Evolutionary conservation across 495 filamentous ascomycete species (phyloP).

Genomic region (Aspergillus mulundensis): DNA sequence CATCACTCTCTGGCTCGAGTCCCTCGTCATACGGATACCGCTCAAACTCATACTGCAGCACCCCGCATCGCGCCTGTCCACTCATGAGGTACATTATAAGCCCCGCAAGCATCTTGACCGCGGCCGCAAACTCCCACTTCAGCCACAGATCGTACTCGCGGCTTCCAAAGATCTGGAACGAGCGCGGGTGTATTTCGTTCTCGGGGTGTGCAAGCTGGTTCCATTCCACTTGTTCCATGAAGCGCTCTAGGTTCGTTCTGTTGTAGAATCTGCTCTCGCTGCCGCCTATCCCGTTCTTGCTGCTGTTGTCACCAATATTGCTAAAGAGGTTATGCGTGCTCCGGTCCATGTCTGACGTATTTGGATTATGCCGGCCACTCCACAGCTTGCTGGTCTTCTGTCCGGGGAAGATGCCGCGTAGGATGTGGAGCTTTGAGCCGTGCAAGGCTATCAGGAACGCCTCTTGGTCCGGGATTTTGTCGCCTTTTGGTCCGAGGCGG

Average conservation of each 20-base stretch:
- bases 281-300: neutral
- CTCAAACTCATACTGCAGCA: conserved; percentile 23
- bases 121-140: conserved; percentile 17
- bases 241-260: conserved; percentile 17
- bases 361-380: conserved; percentile 19
- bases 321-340: neutral
- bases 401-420: conserved; percentile 29
- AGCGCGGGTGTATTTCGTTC: conserved; percentile 13
- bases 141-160: conserved; percentile 31
- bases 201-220: conserved; percentile 14
- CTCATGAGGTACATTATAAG: conserved; percentile 29
- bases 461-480: conserved; percentile 33
- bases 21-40: conserved; percentile 19
- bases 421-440: conserved; percentile 29
- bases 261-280: conserved; percentile 18
- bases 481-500: conserved; percentile 18
- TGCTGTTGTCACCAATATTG: neutral
- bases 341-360: neutral
- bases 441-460: conserved; percentile 29
- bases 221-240: conserved; percentile 20
- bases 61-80: conserved; percentile 25
- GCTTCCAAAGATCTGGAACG: conserved; percentile 25
- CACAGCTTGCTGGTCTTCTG: conserved; percentile 26
- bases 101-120: conserved; percentile 17
- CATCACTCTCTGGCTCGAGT: conserved; percentile 3